Evolutionary conservation across 495 filamentous ascomycete species (phyloP), one percentile per base, ranked within the genome.

Genomic region (Rhypophila decipiens): DNA sequence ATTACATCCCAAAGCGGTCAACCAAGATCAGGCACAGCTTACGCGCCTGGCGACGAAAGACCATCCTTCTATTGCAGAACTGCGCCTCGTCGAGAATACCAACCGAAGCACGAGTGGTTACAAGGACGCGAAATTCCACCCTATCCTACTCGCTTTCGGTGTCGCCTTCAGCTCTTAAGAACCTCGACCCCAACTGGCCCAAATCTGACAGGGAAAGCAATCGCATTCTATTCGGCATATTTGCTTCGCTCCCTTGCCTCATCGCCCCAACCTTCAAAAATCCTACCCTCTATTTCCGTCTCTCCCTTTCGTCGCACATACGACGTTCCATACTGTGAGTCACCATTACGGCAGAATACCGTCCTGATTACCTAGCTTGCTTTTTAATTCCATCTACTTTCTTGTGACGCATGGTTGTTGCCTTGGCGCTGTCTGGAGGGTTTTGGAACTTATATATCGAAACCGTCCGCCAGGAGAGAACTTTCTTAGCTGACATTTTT

Each of bases 301-400:
- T 27, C 61, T 58, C 59, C 57, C 57, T 65, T 73, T 67, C 70
- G 70, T 73, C 70, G 71, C 64, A 64, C 18, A 8, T 22, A n/a
- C 38, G 38, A 40, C 38, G 38, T 22, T 18, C 38, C 18, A 40
- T 11, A 31, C 7, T 40, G 38, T 40, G 38, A 40, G 38, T 40
- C 38, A 40, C 38, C 17, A 50, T 49, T 52, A 48, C 59, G 57
- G 52, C 44, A 49, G 45, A 42, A 33, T 31, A 42, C 27, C 45
- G 45, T 49, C 49, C 53, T 51, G 48, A 49, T 48, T 52, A 54
- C 44, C 51, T 29, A 52, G 42, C 47, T 34, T 42, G 23, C 36
- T 36, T 15, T 48, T 19, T 10, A 5, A 24, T 40, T 31, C 18
- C 19, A 11, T 22, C 20, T 23, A 11, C 38, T 40, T 18, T 12